A percentile compares a stretch with the other conserved stretches of the same genome.
Evolutionary conservation across 2,329 filamentous ascomycete species (phyloP).

Genomic region (Rutstroemia sp.): DNA sequence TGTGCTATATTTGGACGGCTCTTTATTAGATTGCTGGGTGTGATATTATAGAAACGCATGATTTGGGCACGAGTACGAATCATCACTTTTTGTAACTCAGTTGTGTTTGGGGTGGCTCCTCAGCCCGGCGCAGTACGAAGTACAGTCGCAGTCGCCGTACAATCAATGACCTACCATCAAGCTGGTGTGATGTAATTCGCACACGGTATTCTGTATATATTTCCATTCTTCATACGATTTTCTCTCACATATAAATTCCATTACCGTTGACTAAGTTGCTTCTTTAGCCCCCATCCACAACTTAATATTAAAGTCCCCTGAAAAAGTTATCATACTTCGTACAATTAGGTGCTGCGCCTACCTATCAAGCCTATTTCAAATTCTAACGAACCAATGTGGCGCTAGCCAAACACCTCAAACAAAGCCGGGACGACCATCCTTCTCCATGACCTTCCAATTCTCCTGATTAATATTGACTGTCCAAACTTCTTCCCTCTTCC

Average conservation of each 20-base stretch:
- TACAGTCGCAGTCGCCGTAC: too few species aligned
- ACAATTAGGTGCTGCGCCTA: not conserved
- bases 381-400: slow-evolving; percentile 5
- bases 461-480: not conserved
- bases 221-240: too few species aligned
- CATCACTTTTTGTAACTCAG: too few species aligned
- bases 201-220: too few species aligned
- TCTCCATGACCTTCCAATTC: slow-evolving; percentile 6
- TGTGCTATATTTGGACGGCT: slow-evolving; percentile 1
- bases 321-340: not conserved
- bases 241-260: not conserved
- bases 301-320: not conserved
- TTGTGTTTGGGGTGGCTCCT: too few species aligned
- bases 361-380: not conserved
- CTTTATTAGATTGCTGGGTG: not conserved
- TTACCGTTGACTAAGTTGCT: not conserved
- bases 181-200: too few species aligned
- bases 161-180: too few species aligned
- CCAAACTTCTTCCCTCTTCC: not conserved
- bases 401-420: slow-evolving; percentile 5
- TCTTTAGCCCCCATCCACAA: not conserved
- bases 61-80: too few species aligned
- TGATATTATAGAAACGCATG: not conserved
- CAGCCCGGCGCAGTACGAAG: too few species aligned
- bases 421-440: slow-evolving; percentile 1